A percentile compares a stretch with the other conserved stretches of the same genome.
These are phyloP conservation scores for Penicillium hordei DNA, from an alignment of 2,329 filamentous ascomycete genomes.

Conservation along the genomic window DNA sequence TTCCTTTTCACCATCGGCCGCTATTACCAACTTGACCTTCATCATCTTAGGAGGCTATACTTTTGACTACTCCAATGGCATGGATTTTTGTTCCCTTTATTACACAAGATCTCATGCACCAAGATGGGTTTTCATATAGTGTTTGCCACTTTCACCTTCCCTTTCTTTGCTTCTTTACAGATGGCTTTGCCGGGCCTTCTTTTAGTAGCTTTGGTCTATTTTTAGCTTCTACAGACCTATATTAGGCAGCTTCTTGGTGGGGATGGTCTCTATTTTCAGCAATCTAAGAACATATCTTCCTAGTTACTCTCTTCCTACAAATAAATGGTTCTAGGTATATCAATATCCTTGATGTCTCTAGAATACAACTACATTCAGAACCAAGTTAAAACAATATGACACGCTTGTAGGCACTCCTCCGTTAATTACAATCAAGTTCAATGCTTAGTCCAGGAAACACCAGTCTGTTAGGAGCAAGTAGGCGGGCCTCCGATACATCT, in stretches of 20 bases:
- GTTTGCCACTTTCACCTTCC: not conserved
- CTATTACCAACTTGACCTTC: not conserved
- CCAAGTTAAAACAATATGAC: not conserved
- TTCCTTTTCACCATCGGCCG: no score
- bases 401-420: not conserved
- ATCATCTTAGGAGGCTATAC: not conserved
- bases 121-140: no score
- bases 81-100: not conserved
- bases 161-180: not conserved
- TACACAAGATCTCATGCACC: not conserved
- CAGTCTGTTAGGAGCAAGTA: not conserved
- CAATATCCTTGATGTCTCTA: not conserved
- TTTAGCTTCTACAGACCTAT: not conserved
- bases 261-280: not conserved
- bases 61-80: not conserved
- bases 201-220: not conserved
- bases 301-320: no score
- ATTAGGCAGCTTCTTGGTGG: not conserved
- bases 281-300: not conserved
- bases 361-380: not conserved
- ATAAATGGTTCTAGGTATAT: not conserved
- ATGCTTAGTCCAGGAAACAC: no score
- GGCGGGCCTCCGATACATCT: not conserved
- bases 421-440: no score
- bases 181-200: no score